Evolutionary conservation across 2,329 filamentous ascomycete species (phyloP).

Genomic region (Moelleriella libera): DNA sequence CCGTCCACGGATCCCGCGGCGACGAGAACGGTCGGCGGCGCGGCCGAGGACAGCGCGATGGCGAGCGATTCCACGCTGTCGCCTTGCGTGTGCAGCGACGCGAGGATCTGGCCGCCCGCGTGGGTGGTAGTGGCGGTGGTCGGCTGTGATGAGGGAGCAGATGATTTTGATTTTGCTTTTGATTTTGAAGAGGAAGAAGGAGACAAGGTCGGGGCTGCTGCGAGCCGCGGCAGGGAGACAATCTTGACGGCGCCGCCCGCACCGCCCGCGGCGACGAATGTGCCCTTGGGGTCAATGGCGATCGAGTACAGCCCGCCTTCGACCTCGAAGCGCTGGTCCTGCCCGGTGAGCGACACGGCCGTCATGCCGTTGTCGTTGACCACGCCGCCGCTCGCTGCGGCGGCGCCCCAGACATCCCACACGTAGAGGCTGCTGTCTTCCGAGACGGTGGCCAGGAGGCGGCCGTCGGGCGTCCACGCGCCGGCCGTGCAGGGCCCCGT

Average conservation of each 20-base stretch:
- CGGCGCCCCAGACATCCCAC: conserved; percentile 79
- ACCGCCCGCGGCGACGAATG: conserved; percentile 75
- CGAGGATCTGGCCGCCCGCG: conserved; percentile 52
- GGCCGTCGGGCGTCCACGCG: conserved; percentile 78
- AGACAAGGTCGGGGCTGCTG: too few species aligned
- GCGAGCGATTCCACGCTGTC: conserved; percentile 65
- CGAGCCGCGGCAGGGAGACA: conserved; percentile 61
- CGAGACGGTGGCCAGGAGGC: conserved; percentile 72
- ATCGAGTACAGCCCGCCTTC: conserved; percentile 86
- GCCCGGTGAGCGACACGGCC: conserved; percentile 61
- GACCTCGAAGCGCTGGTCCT: conserved; percentile 82
- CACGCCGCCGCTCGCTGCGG: conserved; percentile 35
- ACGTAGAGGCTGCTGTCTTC: conserved; percentile 85
- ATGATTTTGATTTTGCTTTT: too few species aligned
- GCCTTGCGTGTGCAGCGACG: conserved; percentile 64
- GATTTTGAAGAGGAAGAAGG: too few species aligned
- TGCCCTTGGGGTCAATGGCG: conserved; percentile 64
- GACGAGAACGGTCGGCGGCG: conserved; percentile 38
- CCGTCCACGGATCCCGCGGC: conserved; percentile 59
- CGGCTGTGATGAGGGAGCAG: too few species aligned
- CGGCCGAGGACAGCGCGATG: conserved; percentile 30
- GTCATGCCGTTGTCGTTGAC: conserved; percentile 41
- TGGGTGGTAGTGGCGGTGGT: conserved; percentile 7
- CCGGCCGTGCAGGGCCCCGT: conserved; percentile 77
- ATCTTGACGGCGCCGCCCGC: conserved; percentile 77